Evolutionary conservation across 2,329 filamentous ascomycete species (phyloP).

Genomic region (Aspergillus proliferans): DNA sequence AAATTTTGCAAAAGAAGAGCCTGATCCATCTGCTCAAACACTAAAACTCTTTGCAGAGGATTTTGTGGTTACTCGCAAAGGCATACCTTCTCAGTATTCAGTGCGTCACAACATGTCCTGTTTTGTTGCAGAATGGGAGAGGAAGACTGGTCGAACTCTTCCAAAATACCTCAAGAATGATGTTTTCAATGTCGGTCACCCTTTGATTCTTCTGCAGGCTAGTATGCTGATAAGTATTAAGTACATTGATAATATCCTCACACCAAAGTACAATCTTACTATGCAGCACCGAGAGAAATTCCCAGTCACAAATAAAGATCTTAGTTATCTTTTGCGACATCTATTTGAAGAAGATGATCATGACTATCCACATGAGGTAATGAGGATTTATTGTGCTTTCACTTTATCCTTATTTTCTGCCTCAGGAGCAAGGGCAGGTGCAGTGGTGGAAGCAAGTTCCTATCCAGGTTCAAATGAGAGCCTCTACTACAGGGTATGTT

Average conservation of each 20-base stretch:
- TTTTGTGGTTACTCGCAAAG: not conserved
- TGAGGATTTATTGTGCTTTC: conserved; percentile 2
- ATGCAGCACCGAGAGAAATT: not conserved
- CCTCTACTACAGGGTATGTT: conserved; percentile 10
- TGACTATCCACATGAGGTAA: not conserved
- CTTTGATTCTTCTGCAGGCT: not conserved
- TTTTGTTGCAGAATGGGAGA: not conserved
- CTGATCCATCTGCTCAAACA: not conserved
- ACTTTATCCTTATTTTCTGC: not conserved
- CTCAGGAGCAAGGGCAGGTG: conserved; percentile 5
- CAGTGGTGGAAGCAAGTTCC: conserved; percentile 9
- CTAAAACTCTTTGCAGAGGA: not conserved
- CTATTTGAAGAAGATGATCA: too few species aligned
- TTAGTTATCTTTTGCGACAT: too few species aligned
- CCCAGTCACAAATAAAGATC: too few species aligned
- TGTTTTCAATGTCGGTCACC: not conserved
- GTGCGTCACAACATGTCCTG: not conserved
- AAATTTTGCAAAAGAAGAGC: not conserved
- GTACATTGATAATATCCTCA: not conserved
- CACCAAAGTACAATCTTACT: not conserved
- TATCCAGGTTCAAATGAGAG: conserved; percentile 9
- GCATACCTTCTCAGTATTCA: not conserved
- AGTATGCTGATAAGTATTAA: not conserved
- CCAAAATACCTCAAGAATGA: not conserved
- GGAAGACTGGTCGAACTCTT: not conserved